Evolutionary conservation across 1,139 yeast genomes (phyloP).

Genomic region (Taphrina communis): DNA sequence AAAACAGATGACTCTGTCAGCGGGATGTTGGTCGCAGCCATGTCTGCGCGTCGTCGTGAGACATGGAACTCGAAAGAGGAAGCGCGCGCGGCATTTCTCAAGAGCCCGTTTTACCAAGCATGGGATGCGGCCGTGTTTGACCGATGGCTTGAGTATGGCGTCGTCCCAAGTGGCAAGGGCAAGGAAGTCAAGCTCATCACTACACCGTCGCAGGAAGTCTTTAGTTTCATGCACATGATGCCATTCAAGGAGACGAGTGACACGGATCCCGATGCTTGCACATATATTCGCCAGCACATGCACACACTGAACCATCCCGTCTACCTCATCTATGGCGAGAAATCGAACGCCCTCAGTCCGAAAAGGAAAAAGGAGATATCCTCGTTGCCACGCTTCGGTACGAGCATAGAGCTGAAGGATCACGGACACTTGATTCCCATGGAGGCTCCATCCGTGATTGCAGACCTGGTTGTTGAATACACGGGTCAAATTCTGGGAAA

Average conservation of each 20-base stretch:
- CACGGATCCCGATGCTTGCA: constrained; percentile 15
- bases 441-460: constrained; percentile 36
- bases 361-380: not conserved
- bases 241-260: constrained; percentile 13
- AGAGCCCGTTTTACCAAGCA: constrained; percentile 38
- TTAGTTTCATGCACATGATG: constrained; percentile 39
- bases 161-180: constrained; percentile 38
- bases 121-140: constrained; percentile 45
- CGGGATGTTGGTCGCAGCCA: constrained; percentile 21
- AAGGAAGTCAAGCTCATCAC: constrained; percentile 43
- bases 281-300: constrained; percentile 27
- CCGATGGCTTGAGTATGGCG: constrained; percentile 42
- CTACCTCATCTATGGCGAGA: constrained; percentile 40
- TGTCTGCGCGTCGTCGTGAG: constrained; percentile 44
- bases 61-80: constrained; percentile 43
- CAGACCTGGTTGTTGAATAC: constrained; percentile 6
- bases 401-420: constrained; percentile 28
- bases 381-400: constrained; percentile 22
- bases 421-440: constrained; percentile 43
- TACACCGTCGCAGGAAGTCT: constrained; percentile 45
- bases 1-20: not conserved
- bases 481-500: not conserved
- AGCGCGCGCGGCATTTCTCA: constrained; percentile 42
- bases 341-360: constrained; percentile 13
- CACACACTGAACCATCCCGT: constrained; percentile 34